Base-by-base conservation (phyloP, 2,329 filamentous ascomycete species). In the Boeremia exigua region DNA sequence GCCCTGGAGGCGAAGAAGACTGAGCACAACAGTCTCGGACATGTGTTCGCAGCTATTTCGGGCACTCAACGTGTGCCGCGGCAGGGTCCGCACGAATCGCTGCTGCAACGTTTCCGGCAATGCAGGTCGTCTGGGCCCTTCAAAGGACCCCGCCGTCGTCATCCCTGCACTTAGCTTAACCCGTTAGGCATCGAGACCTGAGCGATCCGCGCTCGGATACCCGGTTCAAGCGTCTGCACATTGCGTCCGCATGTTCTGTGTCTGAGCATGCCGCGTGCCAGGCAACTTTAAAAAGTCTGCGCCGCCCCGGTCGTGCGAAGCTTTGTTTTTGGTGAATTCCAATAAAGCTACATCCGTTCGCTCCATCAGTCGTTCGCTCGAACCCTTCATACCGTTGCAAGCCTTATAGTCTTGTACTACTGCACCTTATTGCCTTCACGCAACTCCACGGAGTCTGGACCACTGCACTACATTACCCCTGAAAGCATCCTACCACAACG, bases 131-230 rank as follows among this genome's bases (percentile, higher is more conserved):
- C 59, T 64, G 49, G 59, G 44, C 55, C 44, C 39, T 19, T 23
- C 17, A 15, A 40, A 44, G 28, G 40, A 38, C 48, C 48, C 48
- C 37, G 42, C 54, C 45, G 39, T 59, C 63, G 63, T 63, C 59
- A 63, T 63, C 62, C 64, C 60, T 67, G 60, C 17, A 58, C 32
- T 65, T 66, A 62, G 59, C 52, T 38, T 40, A 34, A 48, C 51
- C 59, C 55, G 58, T 65, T 61, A 65, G 62, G 61, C 63, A 36
- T 68, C 65, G 63, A 65, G 65, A 42, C 60, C 59, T 62, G 54
- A 48, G 44, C 43, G 65, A 69, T 69, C 66, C 58, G 60, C 65
- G 42, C 42, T 42, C 33, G 38, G 53, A 56, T 60, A 62, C 61
- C 63, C 65, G 58, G 58, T 48, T 54, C 54, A 44, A 28, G 47